phyloP scores from a whole-genome alignment of 805 yeast genomes.

The Candida takata region DNA sequence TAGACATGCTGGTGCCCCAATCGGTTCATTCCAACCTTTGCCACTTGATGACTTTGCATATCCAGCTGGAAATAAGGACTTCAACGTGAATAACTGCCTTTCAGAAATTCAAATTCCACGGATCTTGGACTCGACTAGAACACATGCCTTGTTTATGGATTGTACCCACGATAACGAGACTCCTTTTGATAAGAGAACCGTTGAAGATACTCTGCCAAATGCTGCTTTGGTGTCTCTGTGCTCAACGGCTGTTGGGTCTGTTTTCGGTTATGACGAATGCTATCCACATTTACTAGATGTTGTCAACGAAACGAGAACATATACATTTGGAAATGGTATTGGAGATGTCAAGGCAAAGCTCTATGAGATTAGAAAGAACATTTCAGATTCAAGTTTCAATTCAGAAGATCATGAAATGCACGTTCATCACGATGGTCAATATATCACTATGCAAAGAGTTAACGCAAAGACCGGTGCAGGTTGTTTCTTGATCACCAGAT shows the following conservation, averaged over 20 bases:
- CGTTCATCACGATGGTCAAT: constrained; percentile 91
- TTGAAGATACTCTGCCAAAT: constrained; percentile 89
- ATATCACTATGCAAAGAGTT: constrained; percentile 80
- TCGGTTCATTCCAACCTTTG: constrained; percentile 81
- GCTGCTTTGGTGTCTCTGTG: constrained; percentile 94
- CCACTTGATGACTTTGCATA: constrained; percentile 71
- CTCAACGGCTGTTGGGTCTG: constrained; percentile 90
- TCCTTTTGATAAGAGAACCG: constrained; percentile 83
- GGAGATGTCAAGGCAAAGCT: constrained; percentile 60
- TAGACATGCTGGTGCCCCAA: constrained; percentile 91
- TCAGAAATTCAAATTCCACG: constrained; percentile 67
- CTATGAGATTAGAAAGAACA: constrained; percentile 47
- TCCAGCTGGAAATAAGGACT: constrained; percentile 37
- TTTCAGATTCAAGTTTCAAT: constrained; percentile 41
- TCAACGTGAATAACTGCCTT: constrained; percentile 23
- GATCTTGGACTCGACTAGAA: constrained; percentile 59
- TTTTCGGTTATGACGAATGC: constrained; percentile 89
- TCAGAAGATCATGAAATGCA: constrained; percentile 79
- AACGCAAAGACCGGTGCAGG: constrained; percentile 84
- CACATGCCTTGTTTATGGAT: constrained; percentile 95
- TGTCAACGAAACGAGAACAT: constrained; percentile 66
- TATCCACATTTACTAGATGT: constrained; percentile 78
- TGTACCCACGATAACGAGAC: constrained; percentile 95
- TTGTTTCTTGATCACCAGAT: constrained; percentile 80
- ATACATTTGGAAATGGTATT: constrained; percentile 58